Evolutionary conservation across 495 filamentous ascomycete genomes (phyloP).

Genomic region (Lophiostoma macrostomum): DNA sequence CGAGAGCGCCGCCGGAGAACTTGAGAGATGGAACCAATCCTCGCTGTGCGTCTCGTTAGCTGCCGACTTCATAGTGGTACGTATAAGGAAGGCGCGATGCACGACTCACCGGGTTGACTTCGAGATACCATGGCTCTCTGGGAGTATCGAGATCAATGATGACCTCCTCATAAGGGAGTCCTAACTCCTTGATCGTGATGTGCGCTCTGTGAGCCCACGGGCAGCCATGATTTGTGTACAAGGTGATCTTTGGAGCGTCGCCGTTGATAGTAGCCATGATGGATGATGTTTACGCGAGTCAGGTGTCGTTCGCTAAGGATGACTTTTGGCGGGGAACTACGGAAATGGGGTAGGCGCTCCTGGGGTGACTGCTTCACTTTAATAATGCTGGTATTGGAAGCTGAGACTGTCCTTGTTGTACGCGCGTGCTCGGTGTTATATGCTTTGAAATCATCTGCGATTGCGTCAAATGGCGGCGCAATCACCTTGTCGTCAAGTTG

Average conservation of each 20-base stretch:
- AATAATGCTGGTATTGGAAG: no score
- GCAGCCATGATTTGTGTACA: constrained; percentile 76
- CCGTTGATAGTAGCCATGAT: constrained; percentile 17
- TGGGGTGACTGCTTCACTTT: no score
- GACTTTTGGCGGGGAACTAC: no score
- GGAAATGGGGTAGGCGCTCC: no score
- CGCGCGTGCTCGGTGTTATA: no score
- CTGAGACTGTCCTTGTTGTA: no score
- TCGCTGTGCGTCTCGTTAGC: no score
- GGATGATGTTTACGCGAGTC: constrained; percentile 10
- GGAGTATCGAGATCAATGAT: constrained; percentile 71
- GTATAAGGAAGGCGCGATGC: not conserved
- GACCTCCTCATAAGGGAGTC: constrained; percentile 73
- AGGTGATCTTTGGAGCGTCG: constrained; percentile 45
- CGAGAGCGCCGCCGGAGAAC: constrained; percentile 55
- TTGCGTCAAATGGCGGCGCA: constrained; percentile 4
- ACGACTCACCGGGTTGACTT: constrained; percentile 68
- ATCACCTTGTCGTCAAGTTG: no score
- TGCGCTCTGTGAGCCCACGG: constrained; percentile 83
- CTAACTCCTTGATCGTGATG: constrained; percentile 70
- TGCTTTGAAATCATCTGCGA: constrained; percentile 9
- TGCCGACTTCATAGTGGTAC: not conserved
- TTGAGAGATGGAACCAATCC: constrained; percentile 74
- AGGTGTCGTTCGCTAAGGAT: constrained; percentile 6
- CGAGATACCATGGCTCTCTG: constrained; percentile 77